Percentiles rank a stretch among this genome's conserved stretches.
Conservation (phyloP, 2,329 filamentous ascomycete genomes). For the Cordyceps cicadae region DNA sequence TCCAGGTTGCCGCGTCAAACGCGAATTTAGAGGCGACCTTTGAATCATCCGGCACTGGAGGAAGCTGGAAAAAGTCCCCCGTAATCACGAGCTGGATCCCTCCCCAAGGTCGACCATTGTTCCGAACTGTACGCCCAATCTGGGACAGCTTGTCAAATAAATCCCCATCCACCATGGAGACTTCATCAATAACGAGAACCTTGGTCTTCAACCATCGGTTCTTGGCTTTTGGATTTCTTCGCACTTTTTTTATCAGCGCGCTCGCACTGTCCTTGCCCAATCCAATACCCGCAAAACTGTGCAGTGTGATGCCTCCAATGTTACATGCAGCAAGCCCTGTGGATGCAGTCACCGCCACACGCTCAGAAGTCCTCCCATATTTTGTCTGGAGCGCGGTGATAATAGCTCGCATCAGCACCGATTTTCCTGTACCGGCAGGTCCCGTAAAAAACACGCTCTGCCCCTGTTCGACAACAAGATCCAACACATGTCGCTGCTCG, state of each 20-base stretch:
- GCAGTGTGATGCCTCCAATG: constrained; percentile 88
- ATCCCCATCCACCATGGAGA: constrained; percentile 97
- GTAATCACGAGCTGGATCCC: constrained; percentile 95
- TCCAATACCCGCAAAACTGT: constrained; percentile 93
- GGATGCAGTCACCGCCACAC: constrained; percentile 87
- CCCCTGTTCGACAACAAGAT: constrained; percentile 68
- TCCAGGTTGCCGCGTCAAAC: constrained; percentile 89
- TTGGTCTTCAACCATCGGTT: constrained; percentile 84
- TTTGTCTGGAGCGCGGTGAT: constrained; percentile 74
- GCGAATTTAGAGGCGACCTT: constrained; percentile 72
- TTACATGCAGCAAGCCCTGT: constrained; percentile 95
- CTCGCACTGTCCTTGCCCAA: constrained; percentile 81
- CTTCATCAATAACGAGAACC: constrained; percentile 83
- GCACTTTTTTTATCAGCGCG: constrained; percentile 82
- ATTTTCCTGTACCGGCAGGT: constrained; percentile 94
- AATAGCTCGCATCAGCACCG: constrained; percentile 86
- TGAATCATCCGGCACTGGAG: constrained; percentile 76
- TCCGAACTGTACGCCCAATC: constrained; percentile 76
- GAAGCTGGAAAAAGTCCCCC: constrained; percentile 95
- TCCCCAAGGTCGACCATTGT: constrained; percentile 87
- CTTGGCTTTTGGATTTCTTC: constrained; percentile 78
- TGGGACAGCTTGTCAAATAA: constrained; percentile 93
- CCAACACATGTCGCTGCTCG: constrained; percentile 77
- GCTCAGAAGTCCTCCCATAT: constrained; percentile 66
- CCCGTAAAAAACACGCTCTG: constrained; percentile 98